Evolutionary conservation across 2,329 filamentous ascomycete species (phyloP).

Genomic region (Macrophomina tecta): DNA sequence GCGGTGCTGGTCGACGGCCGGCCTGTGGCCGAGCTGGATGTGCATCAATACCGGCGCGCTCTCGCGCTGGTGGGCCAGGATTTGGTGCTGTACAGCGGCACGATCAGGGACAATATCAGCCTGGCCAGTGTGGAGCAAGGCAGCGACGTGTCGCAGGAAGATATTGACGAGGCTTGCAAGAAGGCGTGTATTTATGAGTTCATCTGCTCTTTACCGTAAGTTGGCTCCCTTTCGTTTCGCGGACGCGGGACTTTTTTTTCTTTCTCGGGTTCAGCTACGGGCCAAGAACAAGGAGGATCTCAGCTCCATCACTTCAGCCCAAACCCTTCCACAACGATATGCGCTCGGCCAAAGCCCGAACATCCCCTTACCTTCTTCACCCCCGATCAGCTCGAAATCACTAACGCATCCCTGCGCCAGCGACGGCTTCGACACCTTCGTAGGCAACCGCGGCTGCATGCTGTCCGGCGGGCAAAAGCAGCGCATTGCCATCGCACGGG

Average conservation of each 20-base stretch:
- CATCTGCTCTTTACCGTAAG: conserved; percentile 41
- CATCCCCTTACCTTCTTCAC: not conserved
- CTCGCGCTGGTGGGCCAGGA: conserved; percentile 89
- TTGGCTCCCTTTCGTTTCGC: not conserved
- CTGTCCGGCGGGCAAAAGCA: conserved; percentile 91
- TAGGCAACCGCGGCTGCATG: conserved; percentile 85
- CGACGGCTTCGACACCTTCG: conserved; percentile 83
- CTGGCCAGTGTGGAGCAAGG: conserved; percentile 61
- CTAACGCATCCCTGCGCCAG: not conserved
- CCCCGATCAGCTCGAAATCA: not conserved
- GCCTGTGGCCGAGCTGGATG: conserved; percentile 72
- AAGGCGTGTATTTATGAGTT: conserved; percentile 58
- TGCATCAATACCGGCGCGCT: conserved; percentile 76
- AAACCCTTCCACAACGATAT: too few relatives aligned
- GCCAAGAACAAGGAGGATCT: too few relatives aligned
- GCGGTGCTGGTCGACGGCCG: conserved; percentile 81
- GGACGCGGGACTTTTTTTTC: too few relatives aligned
- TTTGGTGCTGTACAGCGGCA: conserved; percentile 87
- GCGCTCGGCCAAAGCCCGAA: too few relatives aligned
- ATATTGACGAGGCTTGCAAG: conserved; percentile 78
- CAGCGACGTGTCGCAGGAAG: conserved; percentile 67
- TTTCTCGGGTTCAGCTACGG: too few relatives aligned
- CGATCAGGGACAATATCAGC: conserved; percentile 83
- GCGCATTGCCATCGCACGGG: conserved; percentile 86
- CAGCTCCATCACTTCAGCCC: too few relatives aligned